These are phyloP conservation scores for Funneliformis geosporum DNA, from an alignment of 192 early-diverging fungal species.

Conservation along the genomic window DNA sequence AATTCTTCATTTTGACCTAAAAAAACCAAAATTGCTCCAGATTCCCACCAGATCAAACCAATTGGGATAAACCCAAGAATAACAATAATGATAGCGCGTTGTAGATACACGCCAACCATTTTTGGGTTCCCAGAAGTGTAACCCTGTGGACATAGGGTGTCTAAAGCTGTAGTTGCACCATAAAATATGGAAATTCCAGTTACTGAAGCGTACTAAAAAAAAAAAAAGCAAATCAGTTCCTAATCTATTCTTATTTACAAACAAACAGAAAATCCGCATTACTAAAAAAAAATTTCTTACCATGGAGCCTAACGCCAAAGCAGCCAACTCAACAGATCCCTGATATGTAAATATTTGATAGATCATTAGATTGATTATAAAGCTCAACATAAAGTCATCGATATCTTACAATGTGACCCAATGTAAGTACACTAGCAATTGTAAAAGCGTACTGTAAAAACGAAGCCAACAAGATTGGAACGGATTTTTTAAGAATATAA, in stretches of 20 bases:
- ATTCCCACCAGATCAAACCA: constrained; percentile 62
- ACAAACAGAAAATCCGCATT: background rate
- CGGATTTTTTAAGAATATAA: constrained; percentile 39
- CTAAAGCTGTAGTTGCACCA: constrained; percentile 72
- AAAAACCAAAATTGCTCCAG: constrained; percentile 67
- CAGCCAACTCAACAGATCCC: constrained; percentile 64
- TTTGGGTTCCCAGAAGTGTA: constrained; percentile 69
- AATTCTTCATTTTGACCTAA: constrained; percentile 76
- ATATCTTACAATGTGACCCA: constrained; percentile 59
- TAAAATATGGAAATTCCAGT: constrained; percentile 67
- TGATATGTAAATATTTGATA: constrained; percentile 23
- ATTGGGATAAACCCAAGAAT: constrained; percentile 71
- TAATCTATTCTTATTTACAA: background rate
- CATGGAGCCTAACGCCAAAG: constrained; percentile 72
- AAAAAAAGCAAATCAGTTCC: background rate
- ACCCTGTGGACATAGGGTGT: constrained; percentile 75
- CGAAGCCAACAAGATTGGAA: constrained; percentile 63
- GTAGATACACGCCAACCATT: constrained; percentile 74
- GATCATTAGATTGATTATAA: background rate
- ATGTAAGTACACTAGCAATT: constrained; percentile 61
- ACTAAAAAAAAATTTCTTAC: constrained; percentile 1
- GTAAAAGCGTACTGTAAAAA: constrained; percentile 69
- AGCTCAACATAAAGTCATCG: background rate
- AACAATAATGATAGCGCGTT: constrained; percentile 80
- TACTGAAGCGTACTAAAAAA: constrained; percentile 57